A percentile compares a stretch with the other conserved stretches of the same genome.
Conservation (phyloP, 2,329 filamentous ascomycete genomes). For the Metarhizium robertsii region DNA sequence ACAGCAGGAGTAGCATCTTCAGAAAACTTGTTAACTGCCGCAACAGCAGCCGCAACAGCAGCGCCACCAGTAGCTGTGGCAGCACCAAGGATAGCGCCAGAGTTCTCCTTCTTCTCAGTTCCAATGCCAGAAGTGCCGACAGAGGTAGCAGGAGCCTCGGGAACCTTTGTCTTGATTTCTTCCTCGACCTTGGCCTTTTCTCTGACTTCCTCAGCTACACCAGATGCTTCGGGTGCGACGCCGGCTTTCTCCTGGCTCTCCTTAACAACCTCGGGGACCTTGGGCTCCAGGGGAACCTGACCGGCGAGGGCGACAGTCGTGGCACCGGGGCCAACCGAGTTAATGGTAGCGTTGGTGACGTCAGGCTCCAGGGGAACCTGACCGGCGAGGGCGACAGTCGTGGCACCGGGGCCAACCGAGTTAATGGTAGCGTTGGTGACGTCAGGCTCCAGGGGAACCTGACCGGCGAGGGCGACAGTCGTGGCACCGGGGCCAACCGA, state of each 20-base stretch:
- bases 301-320: conserved; percentile 64
- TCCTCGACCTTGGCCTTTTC: conserved; percentile 65
- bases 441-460: conserved; percentile 52
- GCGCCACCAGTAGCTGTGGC: conserved; percentile 26
- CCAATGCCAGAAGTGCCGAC: conserved; percentile 44
- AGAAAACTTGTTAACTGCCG: conserved; percentile 28
- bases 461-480: conserved; percentile 58
- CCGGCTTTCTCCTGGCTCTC: conserved; percentile 62
- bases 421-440: conserved; percentile 24
- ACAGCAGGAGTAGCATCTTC: conserved; percentile 19
- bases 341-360: conserved; percentile 21
- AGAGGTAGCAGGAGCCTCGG: conserved; percentile 47
- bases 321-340: conserved; percentile 41
- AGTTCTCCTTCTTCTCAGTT: conserved; percentile 41
- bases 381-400: conserved; percentile 61
- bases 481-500: conserved; percentile 47
- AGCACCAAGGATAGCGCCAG: conserved; percentile 24
- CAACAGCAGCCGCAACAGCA: conserved; percentile 23
- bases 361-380: conserved; percentile 53
- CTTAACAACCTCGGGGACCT: conserved; percentile 44
- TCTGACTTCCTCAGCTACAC: conserved; percentile 52
- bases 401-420: conserved; percentile 44
- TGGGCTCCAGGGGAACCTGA: conserved; percentile 54
- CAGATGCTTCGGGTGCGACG: conserved; percentile 58
- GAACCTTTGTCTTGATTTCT: conserved; percentile 60